Conservation (phyloP, 2,329 filamentous ascomycete species). For the Monilinia fructigena region DNA sequence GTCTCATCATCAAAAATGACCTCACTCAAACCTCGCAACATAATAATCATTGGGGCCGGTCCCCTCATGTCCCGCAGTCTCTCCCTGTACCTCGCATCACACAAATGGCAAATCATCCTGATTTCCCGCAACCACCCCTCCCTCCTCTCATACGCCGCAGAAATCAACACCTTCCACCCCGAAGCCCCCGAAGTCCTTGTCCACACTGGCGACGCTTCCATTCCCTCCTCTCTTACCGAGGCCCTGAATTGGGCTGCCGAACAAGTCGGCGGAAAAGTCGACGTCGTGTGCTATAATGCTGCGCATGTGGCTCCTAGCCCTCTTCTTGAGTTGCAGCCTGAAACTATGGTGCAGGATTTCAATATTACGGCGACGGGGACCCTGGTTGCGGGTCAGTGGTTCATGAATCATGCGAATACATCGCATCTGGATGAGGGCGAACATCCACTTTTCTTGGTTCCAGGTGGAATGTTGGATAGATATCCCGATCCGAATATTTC, state of each 20-base stretch:
- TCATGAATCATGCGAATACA: constrained; percentile 3
- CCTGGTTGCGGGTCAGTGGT: constrained; percentile 19
- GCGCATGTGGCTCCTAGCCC: constrained; percentile 2
- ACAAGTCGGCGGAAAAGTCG: not conserved
- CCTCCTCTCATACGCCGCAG: not conserved
- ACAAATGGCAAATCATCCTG: constrained; percentile 17
- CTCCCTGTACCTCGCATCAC: constrained; percentile 20
- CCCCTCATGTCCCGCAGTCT: constrained; percentile 22
- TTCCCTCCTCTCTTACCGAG: not conserved
- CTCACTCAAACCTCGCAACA: constrained; percentile 13
- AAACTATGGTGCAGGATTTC: constrained; percentile 11
- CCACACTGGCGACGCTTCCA: constrained; percentile 8
- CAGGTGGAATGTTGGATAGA: not conserved
- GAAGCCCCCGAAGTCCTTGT: not conserved
- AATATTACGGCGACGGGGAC: constrained; percentile 3
- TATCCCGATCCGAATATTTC: constrained; percentile 9
- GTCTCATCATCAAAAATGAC: not conserved
- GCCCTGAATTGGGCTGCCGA: constrained; percentile 16
- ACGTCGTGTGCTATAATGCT: constrained; percentile 17
- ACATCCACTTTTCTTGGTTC: constrained; percentile 5
- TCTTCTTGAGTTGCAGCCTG: not conserved
- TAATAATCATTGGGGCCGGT: constrained; percentile 17
- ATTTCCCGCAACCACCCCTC: constrained; percentile 7
- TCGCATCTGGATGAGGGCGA: not conserved
- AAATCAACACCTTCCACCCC: constrained; percentile 12